Conservation (phyloP, 805 yeast species). For the Candida vaughaniae region DNA sequence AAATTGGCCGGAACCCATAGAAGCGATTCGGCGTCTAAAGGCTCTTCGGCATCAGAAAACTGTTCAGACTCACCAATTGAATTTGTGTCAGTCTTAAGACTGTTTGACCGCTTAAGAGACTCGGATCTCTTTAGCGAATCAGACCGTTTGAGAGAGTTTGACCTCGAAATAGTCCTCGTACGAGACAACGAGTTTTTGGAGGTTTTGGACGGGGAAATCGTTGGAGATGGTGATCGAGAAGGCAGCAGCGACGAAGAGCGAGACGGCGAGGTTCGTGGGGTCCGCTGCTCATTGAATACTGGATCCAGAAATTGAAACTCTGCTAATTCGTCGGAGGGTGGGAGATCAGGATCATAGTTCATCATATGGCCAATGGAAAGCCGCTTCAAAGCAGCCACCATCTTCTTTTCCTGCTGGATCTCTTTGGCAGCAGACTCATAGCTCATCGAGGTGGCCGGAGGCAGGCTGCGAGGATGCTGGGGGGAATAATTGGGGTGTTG, state of each 20-base stretch:
- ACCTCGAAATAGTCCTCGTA: slow-evolving; percentile 5
- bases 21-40: slow-evolving; percentile 35
- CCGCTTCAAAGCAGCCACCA: slow-evolving; percentile 71
- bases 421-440: slow-evolving; percentile 66
- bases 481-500: too few relatives aligned
- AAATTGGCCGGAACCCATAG: slow-evolving; percentile 95
- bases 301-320: slow-evolving; percentile 24
- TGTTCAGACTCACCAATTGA: slow-evolving; percentile 16
- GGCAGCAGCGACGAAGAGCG: slow-evolving; percentile 9
- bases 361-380: slow-evolving; percentile 64
- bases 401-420: slow-evolving; percentile 69
- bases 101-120: slow-evolving; percentile 12
- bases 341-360: slow-evolving; percentile 70
- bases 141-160: slow-evolving; percentile 7
- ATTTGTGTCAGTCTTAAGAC: slow-evolving; percentile 1
- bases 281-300: slow-evolving; percentile 5
- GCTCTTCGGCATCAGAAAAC: slow-evolving; percentile 15
- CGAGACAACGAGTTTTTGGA: slow-evolving; percentile 2
- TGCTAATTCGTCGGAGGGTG: slow-evolving; percentile 25
- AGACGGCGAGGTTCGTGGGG: neutral
- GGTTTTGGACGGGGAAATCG: slow-evolving; percentile 3
- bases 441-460: slow-evolving; percentile 7
- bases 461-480: too few relatives aligned
- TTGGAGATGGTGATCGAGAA: slow-evolving; percentile 8
- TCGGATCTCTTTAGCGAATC: too few relatives aligned